Conservation (phyloP, 1,284 basidiomycete species). For the Puccinia brachypodii region DNA sequence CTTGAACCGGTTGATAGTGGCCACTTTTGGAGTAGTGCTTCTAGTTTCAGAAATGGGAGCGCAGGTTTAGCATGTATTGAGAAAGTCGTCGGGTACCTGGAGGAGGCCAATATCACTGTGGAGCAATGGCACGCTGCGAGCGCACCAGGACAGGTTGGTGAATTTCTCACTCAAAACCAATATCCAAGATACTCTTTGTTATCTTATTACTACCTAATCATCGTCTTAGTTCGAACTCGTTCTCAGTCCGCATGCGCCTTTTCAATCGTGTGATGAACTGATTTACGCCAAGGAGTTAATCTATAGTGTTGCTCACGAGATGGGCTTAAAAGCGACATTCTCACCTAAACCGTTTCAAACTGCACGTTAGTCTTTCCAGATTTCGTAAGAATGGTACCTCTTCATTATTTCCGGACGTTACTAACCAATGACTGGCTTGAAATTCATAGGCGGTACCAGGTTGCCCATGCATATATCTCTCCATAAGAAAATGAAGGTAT, state of each 20-base stretch:
- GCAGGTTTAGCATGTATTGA: constrained; percentile 33
- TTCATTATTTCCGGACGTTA: neutral
- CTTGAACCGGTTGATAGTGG: constrained; percentile 17
- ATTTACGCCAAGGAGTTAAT: constrained; percentile 45
- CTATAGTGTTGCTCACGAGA: constrained; percentile 43
- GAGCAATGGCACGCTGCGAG: constrained; percentile 45
- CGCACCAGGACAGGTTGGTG: constrained; percentile 33
- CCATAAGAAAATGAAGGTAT: constrained; percentile 28
- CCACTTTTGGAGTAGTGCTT: constrained; percentile 41
- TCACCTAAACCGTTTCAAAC: constrained; percentile 33
- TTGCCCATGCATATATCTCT: constrained; percentile 43
- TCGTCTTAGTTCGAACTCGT: constrained; percentile 37
- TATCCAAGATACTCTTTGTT: neutral
- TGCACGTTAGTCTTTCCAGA: constrained; percentile 10
- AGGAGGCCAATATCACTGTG: constrained; percentile 28
- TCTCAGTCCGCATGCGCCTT: constrained; percentile 42
- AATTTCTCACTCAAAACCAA: neutral
- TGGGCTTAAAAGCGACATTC: constrained; percentile 46
- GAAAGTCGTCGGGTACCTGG: constrained; percentile 22
- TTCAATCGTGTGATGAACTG: constrained; percentile 45
- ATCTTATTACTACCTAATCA: neutral
- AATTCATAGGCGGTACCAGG: constrained; percentile 22
- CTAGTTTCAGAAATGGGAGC: constrained; percentile 28
- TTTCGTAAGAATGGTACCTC: neutral
- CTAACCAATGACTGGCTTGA: neutral